These are phyloP conservation scores for Akanthomyces lecanii DNA, from an alignment of 2,329 filamentous ascomycete genomes.

Conservation along the genomic window DNA sequence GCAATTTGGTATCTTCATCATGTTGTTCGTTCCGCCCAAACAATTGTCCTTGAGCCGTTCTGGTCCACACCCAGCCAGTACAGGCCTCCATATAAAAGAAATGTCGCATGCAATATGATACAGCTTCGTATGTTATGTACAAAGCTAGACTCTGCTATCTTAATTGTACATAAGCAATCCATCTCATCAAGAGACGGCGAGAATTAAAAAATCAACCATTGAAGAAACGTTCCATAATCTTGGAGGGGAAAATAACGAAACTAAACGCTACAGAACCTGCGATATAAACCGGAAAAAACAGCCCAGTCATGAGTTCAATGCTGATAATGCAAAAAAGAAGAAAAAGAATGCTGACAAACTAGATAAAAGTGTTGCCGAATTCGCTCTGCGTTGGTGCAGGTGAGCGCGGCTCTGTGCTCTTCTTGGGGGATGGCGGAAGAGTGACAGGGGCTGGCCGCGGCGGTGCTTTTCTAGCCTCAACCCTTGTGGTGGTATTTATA, in stretches of 20 bases:
- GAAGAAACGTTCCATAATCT: background rate
- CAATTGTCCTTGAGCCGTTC: background rate
- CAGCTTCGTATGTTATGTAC: background rate
- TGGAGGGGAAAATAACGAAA: background rate
- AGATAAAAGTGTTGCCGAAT: slow-evolving; percentile 5
- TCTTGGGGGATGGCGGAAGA: slow-evolving; percentile 23
- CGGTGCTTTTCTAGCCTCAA: slow-evolving; percentile 32
- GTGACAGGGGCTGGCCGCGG: slow-evolving; percentile 30
- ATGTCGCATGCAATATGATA: background rate
- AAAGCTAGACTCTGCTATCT: background rate
- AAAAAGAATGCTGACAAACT: background rate
- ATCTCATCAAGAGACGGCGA: background rate
- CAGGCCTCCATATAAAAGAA: background rate
- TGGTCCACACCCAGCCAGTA: background rate
- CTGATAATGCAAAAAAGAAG: background rate
- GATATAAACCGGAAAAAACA: background rate
- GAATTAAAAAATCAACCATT: background rate
- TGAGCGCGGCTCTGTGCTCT: slow-evolving; percentile 6
- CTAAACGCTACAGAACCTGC: background rate
- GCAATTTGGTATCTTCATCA: slow-evolving; percentile 15
- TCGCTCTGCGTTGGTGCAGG: background rate
- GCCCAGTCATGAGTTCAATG: background rate
- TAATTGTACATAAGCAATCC: background rate
- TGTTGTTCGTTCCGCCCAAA: background rate
- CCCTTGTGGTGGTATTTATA: slow-evolving; percentile 21